Base-by-base conservation (phyloP, 495 filamentous ascomycete species). In the Hypoxylon lenormandii region DNA sequence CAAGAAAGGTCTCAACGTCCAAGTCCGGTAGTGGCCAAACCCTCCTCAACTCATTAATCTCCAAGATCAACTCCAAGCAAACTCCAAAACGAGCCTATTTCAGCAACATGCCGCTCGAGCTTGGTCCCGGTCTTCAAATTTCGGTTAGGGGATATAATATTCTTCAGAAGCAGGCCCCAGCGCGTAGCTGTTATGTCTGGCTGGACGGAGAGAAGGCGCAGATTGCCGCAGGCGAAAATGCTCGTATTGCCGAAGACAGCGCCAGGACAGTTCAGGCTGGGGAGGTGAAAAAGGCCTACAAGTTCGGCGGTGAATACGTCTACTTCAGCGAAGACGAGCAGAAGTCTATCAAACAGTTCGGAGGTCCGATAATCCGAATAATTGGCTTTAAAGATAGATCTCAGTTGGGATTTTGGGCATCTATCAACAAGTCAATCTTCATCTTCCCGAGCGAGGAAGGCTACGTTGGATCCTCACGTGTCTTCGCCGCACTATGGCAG, bases 401-500 rank as follows among this genome's bases (percentile, higher is more conserved):
- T 6, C 82, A 87, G 69, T 82, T 97, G 2, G 91, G 90, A 4
- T 84, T 91, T 53, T 97, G 95, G 92, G 92, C 94, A 3, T 93
- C 92, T 42, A 80, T 90, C 36, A 92, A 90, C 74, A 92, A 92
- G 51, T 90, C 93, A 5, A 90, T 87, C 12, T 98, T 97, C 80
- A 92, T 98, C 68, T 99, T 97, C 76, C 95, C 96, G 0, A 93
- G 91, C 13, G 96, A 99, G 74, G 89, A 92, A 58, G 89, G 92
- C 55, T 96, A 87, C 63, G 83, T 98, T 22, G 96, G 96, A 19
- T 97, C 92, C 1, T 94, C 93, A 0, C 88, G 96, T 4, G 93
- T 96, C 4, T 99, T 97, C 73, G 88, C 94, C 3, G 93, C 96
- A 0, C 79, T 99, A 16, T 92, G 94, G 78, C 89, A 93, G 68